Base-by-base conservation (phyloP, 2,329 filamentous ascomycete genomes). In the Cercospora zeina region DNA sequence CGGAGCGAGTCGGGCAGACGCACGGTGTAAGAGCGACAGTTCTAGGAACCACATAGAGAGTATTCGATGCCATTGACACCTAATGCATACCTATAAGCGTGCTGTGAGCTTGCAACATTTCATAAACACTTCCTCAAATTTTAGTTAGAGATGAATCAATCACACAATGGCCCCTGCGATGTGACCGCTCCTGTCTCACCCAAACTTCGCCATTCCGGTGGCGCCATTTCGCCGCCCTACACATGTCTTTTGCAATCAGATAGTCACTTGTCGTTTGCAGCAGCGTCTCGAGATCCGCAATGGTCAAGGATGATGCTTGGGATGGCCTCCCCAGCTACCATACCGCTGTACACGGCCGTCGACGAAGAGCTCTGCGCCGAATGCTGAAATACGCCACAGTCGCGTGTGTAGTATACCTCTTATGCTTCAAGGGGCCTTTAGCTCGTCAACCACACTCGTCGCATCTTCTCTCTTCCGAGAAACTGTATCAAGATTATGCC, bases 401-500 rank as follows among this genome's bases (percentile, higher is more conserved):
- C 5, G 39, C 45, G 31, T 58, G 37, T 10, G 21, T 58, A 24
- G 19, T 34, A 13, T 58, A 58, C 33, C 30, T 50, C 7, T 14
- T 58, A 8, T 58, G 47, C 42, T 21, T 16, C 42, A 49, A 50
- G 21, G 11, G 21, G 21, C 39, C n/a, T 58, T 14, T n/a, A 49
- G 6, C 21, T 37, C 33, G 19, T 9, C 27, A 36, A 7, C 7
- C 11, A 24, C 42, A 58, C 36, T 6, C 21, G 19, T 10, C n/a
- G 13, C 39, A 34, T 3, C 74, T 42, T 42, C 39, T 88, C 3
- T 87, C 85, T 1, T 64, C 79, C 21, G 75, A 81, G 50, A 82
- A 80, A 68, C 77, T 89, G 21, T 75, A 80, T 36, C 76, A 79
- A 11, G 82, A 89, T 67, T 74, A 87, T 21, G 77, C 77, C 14